Percentiles rank a stretch among this genome's conserved stretches.
Conservation (phyloP, 352 stramenopile species). For the Plasmopara halstedii region DNA sequence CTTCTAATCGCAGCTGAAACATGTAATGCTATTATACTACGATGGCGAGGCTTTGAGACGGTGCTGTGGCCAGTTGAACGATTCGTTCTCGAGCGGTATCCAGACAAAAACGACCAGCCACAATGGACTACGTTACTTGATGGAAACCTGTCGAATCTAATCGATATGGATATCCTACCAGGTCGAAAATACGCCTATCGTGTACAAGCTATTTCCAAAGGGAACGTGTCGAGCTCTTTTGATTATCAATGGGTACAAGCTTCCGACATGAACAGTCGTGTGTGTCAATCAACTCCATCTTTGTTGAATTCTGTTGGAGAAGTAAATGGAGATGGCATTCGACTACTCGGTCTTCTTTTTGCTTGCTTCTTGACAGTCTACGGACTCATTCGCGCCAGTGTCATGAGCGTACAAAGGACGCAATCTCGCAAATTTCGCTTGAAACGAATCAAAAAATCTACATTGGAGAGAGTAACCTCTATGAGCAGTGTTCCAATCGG, state of each 20-base stretch:
- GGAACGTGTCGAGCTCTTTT: constrained; percentile 35
- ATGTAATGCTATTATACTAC: constrained; percentile 33
- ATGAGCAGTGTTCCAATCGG: not conserved
- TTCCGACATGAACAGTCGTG: not conserved
- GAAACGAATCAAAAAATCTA: constrained; percentile 44
- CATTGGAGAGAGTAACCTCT: constrained; percentile 11
- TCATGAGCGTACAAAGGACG: constrained; percentile 42
- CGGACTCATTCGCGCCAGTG: constrained; percentile 41
- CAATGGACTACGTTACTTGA: constrained; percentile 39
- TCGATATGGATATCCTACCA: constrained; percentile 21
- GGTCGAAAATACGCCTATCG: constrained; percentile 41
- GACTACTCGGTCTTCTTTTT: constrained; percentile 39
- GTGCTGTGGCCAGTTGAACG: constrained; percentile 31
- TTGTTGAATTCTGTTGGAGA: constrained; percentile 15
- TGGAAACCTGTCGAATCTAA: constrained; percentile 24
- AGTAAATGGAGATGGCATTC: constrained; percentile 27
- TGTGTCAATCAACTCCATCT: constrained; percentile 1
- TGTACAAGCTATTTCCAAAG: constrained; percentile 26
- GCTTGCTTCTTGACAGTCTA: constrained; percentile 53
- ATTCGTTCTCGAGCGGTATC: constrained; percentile 42
- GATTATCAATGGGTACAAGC: constrained; percentile 30
- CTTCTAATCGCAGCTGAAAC: constrained; percentile 32
- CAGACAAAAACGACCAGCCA: constrained; percentile 17
- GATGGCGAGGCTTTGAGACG: constrained; percentile 42
- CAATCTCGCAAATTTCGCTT: constrained; percentile 41